These are phyloP conservation scores for Hanseniaspora sp. DNA, from an alignment of 1,139 yeast genomes.

Conservation along the genomic window DNA sequence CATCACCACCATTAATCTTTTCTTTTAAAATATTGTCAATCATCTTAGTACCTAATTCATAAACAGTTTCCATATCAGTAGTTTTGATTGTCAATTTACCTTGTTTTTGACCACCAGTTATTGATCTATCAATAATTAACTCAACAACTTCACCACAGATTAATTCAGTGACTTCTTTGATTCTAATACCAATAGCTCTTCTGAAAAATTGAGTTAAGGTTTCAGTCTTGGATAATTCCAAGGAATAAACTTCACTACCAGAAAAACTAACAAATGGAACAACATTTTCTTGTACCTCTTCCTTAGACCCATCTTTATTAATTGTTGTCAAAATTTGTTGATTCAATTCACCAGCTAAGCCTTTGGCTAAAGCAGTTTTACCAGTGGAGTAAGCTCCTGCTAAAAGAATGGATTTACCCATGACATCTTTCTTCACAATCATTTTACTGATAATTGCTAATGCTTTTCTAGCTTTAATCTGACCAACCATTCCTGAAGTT, in stretches of 20 bases:
- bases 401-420: conserved; percentile 88
- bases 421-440: conserved; percentile 88
- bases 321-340: conserved; percentile 11
- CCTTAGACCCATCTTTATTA: conserved; percentile 33
- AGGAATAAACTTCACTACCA: conserved; percentile 84
- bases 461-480: conserved; percentile 84
- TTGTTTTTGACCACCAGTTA: conserved; percentile 96
- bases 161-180: conserved; percentile 92
- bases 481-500: conserved; percentile 95
- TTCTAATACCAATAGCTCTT: conserved; percentile 86
- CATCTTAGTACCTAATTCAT: conserved; percentile 95
- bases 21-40: conserved; percentile 91
- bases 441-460: conserved; percentile 88
- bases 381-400: conserved; percentile 99
- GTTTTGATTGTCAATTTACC: conserved; percentile 95
- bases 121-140: conserved; percentile 89
- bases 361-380: conserved; percentile 98
- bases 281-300: conserved; percentile 14
- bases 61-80: conserved; percentile 97
- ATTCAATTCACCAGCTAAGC: conserved; percentile 80
- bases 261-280: conserved; percentile 95
- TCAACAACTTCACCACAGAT: conserved; percentile 99
- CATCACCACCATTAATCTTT: conserved; percentile 95
- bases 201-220: conserved; percentile 92
- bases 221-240: conserved; percentile 89